phyloP scores from a whole-genome alignment of 2,329 filamentous ascomycete species.

The Sporothrix euskadiensis region DNA sequence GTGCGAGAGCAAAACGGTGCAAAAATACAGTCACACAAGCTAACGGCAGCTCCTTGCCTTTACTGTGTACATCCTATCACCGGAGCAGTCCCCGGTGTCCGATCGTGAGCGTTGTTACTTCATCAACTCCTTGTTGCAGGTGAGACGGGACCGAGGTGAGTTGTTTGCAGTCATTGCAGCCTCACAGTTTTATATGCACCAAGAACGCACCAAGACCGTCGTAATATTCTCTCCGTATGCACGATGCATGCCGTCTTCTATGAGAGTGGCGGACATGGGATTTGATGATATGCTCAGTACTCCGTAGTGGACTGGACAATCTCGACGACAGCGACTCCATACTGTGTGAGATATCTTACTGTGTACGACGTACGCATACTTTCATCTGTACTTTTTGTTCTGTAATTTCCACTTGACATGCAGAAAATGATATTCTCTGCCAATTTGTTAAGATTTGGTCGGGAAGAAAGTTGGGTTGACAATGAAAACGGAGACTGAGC shows the following conservation, averaged over 20 bases:
- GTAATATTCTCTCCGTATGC: background rate
- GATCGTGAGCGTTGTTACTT: background rate
- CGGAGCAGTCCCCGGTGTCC: background rate
- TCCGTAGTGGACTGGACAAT: background rate
- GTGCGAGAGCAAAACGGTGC: background rate
- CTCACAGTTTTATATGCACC: background rate
- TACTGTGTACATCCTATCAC: background rate
- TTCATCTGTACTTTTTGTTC: background rate
- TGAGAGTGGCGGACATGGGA: background rate
- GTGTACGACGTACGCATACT: too few relatives aligned
- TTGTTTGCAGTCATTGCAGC: background rate
- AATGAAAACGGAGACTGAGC: background rate
- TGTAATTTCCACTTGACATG: background rate
- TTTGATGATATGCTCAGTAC: background rate
- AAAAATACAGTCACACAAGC: background rate
- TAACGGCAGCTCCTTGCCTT: background rate
- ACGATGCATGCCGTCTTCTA: background rate
- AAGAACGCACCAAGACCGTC: background rate
- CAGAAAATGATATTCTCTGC: background rate
- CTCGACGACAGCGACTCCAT: background rate
- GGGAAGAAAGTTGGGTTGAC: background rate
- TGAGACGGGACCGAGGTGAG: background rate
- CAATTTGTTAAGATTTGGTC: background rate
- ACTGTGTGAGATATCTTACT: too few relatives aligned
- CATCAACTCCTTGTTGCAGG: background rate